Percentiles rank a stretch among this genome's conserved stretches.
Evolutionary conservation across 768 basidiomycete genomes (phyloP).

Genomic region (Suillus hirtellus): DNA sequence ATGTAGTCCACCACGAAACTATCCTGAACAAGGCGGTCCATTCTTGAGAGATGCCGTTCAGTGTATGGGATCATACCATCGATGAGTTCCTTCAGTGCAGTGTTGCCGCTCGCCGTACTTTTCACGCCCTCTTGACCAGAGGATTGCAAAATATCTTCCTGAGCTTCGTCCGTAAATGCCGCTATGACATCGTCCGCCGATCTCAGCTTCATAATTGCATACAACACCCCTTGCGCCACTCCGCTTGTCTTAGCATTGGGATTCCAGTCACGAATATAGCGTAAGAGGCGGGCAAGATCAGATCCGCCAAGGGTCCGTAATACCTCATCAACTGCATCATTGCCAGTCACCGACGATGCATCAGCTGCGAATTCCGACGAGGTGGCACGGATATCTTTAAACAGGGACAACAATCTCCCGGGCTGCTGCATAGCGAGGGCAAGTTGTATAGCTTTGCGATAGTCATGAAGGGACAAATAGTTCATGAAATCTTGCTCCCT

Average conservation of each 20-base stretch:
- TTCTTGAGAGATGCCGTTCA: slow-evolving; percentile 83
- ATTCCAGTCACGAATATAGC: slow-evolving; percentile 91
- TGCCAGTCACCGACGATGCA: slow-evolving; percentile 60
- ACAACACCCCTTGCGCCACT: slow-evolving; percentile 82
- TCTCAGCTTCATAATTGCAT: slow-evolving; percentile 77
- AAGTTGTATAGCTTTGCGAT: slow-evolving; percentile 86
- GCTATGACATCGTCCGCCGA: slow-evolving; percentile 71
- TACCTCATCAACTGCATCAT: slow-evolving; percentile 75
- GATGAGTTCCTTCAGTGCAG: slow-evolving; percentile 68
- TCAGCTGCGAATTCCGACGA: slow-evolving; percentile 20
- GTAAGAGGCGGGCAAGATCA: slow-evolving; percentile 80
- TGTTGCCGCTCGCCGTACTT: slow-evolving; percentile 18
- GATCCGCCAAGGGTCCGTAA: slow-evolving; percentile 66
- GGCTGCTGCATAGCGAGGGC: slow-evolving; percentile 94
- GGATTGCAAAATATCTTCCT: slow-evolving; percentile 15
- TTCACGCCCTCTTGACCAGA: slow-evolving; percentile 34
- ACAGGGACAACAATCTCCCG: slow-evolving; percentile 78
- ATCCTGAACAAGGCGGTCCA: slow-evolving; percentile 89
- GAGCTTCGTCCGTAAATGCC: slow-evolving; percentile 48
- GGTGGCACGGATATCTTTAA: slow-evolving; percentile 57
- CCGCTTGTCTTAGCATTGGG: slow-evolving; percentile 85
- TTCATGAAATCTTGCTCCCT: slow-evolving; percentile 97
- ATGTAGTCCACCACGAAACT: slow-evolving; percentile 94
- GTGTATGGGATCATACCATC: slow-evolving; percentile 93
- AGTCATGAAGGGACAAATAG: slow-evolving; percentile 85